Percentiles rank a stretch among this genome's conserved stretches.
These are phyloP conservation scores for Aspergillus awamori DNA, from an alignment of 2,329 filamentous ascomycete species.

Conservation along the genomic window DNA sequence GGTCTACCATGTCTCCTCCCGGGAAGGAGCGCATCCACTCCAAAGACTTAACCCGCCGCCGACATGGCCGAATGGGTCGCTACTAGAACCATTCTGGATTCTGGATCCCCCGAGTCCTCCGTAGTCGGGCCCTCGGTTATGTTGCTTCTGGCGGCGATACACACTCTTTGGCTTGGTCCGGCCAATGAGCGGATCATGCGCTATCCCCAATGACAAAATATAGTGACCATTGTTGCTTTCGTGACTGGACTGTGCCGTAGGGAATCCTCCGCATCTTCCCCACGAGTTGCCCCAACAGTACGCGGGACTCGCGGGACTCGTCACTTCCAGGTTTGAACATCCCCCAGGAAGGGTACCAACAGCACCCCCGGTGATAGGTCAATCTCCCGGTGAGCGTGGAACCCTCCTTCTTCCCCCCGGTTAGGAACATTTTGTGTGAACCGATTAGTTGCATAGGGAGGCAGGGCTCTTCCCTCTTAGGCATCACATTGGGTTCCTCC, in stretches of 20 bases:
- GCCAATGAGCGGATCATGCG: constrained; percentile 12
- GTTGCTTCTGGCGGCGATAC: not conserved
- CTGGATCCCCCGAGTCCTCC: not conserved
- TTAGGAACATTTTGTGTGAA: not conserved
- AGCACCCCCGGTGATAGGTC: constrained; percentile 7
- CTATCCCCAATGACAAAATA: constrained; percentile 10
- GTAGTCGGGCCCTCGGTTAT: constrained; percentile 14
- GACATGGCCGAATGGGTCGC: constrained; percentile 2
- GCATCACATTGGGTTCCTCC: not conserved
- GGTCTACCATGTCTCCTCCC: constrained; percentile 1
- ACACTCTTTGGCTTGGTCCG: constrained; percentile 1
- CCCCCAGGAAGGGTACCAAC: constrained; percentile 15
- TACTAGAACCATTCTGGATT: constrained; percentile 3
- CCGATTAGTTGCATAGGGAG: not conserved
- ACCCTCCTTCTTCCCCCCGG: not conserved
- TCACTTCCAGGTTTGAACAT: constrained; percentile 15
- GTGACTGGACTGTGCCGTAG: constrained; percentile 24
- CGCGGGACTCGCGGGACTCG: constrained; percentile 19
- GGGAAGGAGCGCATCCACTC: constrained; percentile 10
- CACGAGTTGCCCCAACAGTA: constrained; percentile 13
- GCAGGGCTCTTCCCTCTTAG: not conserved
- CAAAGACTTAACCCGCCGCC: constrained; percentile 19
- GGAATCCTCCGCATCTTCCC: constrained; percentile 29
- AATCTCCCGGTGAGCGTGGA: constrained; percentile 3
- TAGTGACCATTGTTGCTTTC: constrained; percentile 9